A percentile compares a stretch with the other conserved stretches of the same genome.
Evolutionary conservation across 2,329 filamentous ascomycete species (phyloP).

Genomic region (Leptosphaerulina australis): DNA sequence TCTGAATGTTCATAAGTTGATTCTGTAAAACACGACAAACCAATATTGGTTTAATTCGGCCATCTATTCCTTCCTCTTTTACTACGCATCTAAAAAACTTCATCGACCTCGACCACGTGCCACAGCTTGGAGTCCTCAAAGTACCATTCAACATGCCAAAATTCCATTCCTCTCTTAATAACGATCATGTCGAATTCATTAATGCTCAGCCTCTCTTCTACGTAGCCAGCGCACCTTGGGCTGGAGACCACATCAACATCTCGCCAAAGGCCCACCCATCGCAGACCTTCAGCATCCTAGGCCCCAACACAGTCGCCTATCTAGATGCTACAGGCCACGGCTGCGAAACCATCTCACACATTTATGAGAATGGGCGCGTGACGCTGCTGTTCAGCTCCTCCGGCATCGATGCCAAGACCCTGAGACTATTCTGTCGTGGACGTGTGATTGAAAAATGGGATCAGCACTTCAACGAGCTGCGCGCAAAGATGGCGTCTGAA

Average conservation of each 20-base stretch:
- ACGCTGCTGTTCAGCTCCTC: slow-evolving; percentile 78
- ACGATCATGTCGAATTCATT: slow-evolving; percentile 67
- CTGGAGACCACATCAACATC: slow-evolving; percentile 73
- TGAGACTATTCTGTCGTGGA: slow-evolving; percentile 67
- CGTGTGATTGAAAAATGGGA: slow-evolving; percentile 66
- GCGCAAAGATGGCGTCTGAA: slow-evolving; percentile 52
- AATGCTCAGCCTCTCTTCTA: slow-evolving; percentile 75
- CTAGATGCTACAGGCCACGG: slow-evolving; percentile 77
- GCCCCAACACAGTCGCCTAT: slow-evolving; percentile 67
- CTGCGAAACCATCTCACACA: slow-evolving; percentile 75
- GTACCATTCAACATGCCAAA: slow-evolving; percentile 58
- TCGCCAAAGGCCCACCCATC: slow-evolving; percentile 74
- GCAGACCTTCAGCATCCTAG: slow-evolving; percentile 66
- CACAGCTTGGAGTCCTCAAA: neutral
- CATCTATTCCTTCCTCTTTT: neutral
- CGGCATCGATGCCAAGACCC: slow-evolving; percentile 63
- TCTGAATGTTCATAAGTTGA: too few relatives aligned
- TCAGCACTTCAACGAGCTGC: slow-evolving; percentile 42
- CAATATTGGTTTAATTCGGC: neutral
- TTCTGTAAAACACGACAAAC: neutral
- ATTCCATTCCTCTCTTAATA: slow-evolving; percentile 62
- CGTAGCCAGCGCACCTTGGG: slow-evolving; percentile 72
- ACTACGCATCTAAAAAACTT: neutral
- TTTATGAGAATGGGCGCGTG: slow-evolving; percentile 77
- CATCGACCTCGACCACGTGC: neutral